Evolutionary conservation across 805 yeast genomes (phyloP).

Genomic region (Starmerella bombicola): DNA sequence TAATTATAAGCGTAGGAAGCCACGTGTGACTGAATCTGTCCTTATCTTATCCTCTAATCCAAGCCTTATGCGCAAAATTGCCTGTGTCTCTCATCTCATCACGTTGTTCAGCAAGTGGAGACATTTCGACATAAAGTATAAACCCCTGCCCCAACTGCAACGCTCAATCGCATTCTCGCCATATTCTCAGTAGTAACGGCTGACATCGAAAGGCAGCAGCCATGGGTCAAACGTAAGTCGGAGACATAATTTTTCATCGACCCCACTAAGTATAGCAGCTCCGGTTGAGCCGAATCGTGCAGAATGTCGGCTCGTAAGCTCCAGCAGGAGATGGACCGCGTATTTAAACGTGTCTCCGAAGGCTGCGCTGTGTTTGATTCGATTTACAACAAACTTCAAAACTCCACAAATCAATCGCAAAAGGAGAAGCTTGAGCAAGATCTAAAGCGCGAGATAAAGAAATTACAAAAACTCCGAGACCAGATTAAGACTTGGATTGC

Average conservation of each 20-base stretch:
- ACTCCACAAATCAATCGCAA: slow-evolving; percentile 71
- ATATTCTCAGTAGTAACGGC: too few relatives aligned
- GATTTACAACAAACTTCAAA: slow-evolving; percentile 71
- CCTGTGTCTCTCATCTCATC: too few relatives aligned
- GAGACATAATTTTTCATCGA: neutral
- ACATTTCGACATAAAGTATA: too few relatives aligned
- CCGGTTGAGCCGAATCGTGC: neutral
- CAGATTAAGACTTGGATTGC: slow-evolving; percentile 92
- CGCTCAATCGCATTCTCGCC: too few relatives aligned
- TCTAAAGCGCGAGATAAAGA: slow-evolving; percentile 86
- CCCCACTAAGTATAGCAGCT: neutral
- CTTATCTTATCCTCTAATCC: too few relatives aligned
- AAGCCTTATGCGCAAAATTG: too few relatives aligned
- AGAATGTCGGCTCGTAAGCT: slow-evolving; percentile 25
- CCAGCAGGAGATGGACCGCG: slow-evolving; percentile 70
- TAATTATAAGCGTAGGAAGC: neutral
- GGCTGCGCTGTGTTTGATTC: slow-evolving; percentile 79
- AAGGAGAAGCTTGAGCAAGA: slow-evolving; percentile 85
- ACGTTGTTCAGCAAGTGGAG: too few relatives aligned
- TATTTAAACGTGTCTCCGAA: slow-evolving; percentile 81
- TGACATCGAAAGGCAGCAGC: too few relatives aligned
- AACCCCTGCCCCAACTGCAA: too few relatives aligned
- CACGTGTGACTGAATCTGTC: too few relatives aligned
- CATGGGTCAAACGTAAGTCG: too few relatives aligned
- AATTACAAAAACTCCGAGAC: slow-evolving; percentile 83